phyloP scores from a whole-genome alignment of 208 protist species.

The Perkinsela sp. region DNA sequence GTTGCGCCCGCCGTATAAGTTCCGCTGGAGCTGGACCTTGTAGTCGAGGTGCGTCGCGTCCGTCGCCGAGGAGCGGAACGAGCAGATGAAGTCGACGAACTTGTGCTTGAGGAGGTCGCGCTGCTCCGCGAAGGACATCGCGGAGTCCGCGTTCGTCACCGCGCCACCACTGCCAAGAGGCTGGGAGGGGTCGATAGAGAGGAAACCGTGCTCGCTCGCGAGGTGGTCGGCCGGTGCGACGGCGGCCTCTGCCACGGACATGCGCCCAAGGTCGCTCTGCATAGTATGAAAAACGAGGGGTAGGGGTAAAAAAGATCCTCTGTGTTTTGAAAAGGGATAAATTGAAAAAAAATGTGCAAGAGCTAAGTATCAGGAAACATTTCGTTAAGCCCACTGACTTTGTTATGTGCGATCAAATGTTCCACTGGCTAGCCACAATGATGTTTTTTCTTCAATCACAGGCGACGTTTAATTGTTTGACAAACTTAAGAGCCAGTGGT shows the following conservation, averaged over 20 bases:
- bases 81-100: conserved; percentile 2
- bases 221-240: neutral
- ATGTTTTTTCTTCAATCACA: no score
- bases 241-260: neutral
- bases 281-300: no score
- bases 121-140: neutral
- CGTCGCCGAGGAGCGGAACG: neutral
- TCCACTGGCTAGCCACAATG: no score
- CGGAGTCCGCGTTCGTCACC: neutral
- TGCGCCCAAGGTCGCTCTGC: neutral
- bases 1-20: conserved; percentile 34
- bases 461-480: no score
- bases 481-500: no score
- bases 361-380: no score
- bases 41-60: conserved; percentile 22
- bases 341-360: no score
- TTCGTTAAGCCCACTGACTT: no score
- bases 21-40: conserved; percentile 42
- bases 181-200: neutral
- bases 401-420: no score
- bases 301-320: no score
- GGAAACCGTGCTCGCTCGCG: neutral
- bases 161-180: neutral
- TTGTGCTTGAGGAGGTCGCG: neutral
- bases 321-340: no score